Percentiles rank a stretch among this genome's conserved stretches.
Evolutionary conservation across 345 rosid genomes (phyloP).

Genomic region (Hibiscus tridactylites): DNA sequence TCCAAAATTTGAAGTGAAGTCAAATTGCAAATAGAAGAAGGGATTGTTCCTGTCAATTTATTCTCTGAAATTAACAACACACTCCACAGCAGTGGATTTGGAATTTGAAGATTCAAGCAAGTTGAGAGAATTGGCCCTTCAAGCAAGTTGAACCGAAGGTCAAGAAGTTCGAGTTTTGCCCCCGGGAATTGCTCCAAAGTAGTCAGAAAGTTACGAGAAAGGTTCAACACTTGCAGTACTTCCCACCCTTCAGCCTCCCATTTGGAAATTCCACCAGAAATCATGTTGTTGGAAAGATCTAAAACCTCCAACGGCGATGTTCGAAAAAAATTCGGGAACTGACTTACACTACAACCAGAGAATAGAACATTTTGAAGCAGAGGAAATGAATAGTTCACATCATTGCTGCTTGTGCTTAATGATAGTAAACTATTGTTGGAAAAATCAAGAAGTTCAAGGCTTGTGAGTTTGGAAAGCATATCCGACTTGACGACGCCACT

Average conservation of each 20-base stretch:
- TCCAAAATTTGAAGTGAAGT: neutral
- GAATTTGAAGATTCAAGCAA: neutral
- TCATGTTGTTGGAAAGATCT: neutral
- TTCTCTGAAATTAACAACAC: neutral
- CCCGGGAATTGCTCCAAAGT: neutral
- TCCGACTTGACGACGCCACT: neutral
- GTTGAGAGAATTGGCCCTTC: neutral
- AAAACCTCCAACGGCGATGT: neutral
- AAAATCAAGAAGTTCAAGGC: neutral
- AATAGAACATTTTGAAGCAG: fast-evolving
- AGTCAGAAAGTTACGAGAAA: neutral
- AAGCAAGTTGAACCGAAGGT: neutral
- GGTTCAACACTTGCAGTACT: fast-evolving
- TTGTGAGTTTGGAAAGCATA: neutral
- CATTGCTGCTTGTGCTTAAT: neutral
- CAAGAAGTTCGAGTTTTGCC: neutral
- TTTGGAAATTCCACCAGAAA: neutral
- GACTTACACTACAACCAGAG: neutral
- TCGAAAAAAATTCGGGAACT: neutral
- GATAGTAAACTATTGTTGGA: neutral
- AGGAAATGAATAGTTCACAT: neutral
- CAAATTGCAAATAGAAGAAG: neutral
- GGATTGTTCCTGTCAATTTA: neutral
- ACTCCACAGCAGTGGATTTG: fast-evolving
- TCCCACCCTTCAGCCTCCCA: neutral